phyloP scores from a whole-genome alignment of 148 eudicot genomes.

The Hydrangea macrophylla region DNA sequence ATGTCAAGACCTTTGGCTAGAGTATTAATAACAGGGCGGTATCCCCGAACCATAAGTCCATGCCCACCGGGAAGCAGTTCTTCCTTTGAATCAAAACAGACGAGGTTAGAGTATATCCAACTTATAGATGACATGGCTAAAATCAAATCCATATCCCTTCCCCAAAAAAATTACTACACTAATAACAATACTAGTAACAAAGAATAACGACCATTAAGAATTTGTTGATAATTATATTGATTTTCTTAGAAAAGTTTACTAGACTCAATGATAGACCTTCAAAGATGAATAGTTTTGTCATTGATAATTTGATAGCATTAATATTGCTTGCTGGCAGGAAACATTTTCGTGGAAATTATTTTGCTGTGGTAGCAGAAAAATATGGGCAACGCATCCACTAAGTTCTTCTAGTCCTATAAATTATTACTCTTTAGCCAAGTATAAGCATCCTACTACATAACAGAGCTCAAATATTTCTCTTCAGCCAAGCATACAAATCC shows the following conservation, averaged over 20 bases:
- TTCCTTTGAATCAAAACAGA: slow-evolving; percentile 48
- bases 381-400: too few relatives aligned
- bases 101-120: not conserved
- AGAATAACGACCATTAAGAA: not conserved
- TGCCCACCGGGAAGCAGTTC: slow-evolving; percentile 98
- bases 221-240: not conserved
- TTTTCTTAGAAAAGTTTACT: not conserved
- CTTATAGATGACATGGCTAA: not conserved
- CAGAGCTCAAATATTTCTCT: too few relatives aligned
- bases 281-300: not conserved
- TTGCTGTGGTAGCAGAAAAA: too few relatives aligned
- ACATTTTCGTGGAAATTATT: too few relatives aligned
- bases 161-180: too few relatives aligned
- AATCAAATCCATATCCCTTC: too few relatives aligned
- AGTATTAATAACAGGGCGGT: slow-evolving; percentile 86
- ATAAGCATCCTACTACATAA: too few relatives aligned
- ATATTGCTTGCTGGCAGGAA: not conserved
- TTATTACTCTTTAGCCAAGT: too few relatives aligned
- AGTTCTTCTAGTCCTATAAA: too few relatives aligned
- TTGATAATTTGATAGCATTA: too few relatives aligned
- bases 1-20: slow-evolving; percentile 93
- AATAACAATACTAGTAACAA: not conserved
- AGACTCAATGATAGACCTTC: not conserved
- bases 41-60: slow-evolving; percentile 98
- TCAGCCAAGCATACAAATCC: too few relatives aligned